A percentile compares a stretch with the other conserved stretches of the same genome.
Conservation (phyloP, 2,329 filamentous ascomycete genomes). For the Fusarium torulosum region DNA sequence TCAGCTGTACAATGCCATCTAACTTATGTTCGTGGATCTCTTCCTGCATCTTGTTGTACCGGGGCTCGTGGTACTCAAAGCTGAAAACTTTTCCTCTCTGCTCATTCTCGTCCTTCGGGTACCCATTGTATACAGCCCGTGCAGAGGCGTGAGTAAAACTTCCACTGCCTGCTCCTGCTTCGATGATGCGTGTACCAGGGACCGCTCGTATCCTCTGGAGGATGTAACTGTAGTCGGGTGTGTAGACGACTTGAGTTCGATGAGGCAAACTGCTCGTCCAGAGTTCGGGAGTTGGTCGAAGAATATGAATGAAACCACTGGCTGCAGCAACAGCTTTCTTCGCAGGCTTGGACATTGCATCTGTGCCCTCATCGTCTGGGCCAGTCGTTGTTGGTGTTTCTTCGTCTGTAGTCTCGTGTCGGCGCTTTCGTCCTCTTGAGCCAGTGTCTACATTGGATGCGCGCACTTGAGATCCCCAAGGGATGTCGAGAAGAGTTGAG, state of each 20-base stretch:
- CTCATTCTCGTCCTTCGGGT: constrained; percentile 61
- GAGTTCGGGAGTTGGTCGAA: constrained; percentile 83
- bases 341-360: constrained; percentile 51
- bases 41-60: constrained; percentile 75
- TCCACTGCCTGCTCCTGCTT: constrained; percentile 84
- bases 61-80: constrained; percentile 83
- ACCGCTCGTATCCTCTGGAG: constrained; percentile 80
- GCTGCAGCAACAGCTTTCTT: constrained; percentile 67
- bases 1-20: constrained; percentile 75
- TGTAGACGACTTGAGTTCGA: constrained; percentile 88
- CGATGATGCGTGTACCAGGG: constrained; percentile 79
- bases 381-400: constrained; percentile 54
- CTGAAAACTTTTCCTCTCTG: constrained; percentile 79
- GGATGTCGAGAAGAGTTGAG: constrained; percentile 78
- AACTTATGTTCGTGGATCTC: constrained; percentile 79
- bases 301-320: constrained; percentile 81
- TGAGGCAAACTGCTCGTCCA: constrained; percentile 87
- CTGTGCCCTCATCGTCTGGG: constrained; percentile 52
- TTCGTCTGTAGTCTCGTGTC: constrained; percentile 62
- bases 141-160: constrained; percentile 86
- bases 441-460: constrained; percentile 93
- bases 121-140: constrained; percentile 81
- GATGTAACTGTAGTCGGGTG: constrained; percentile 87
- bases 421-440: constrained; percentile 81
- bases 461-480: constrained; percentile 92